Conservation (phyloP, 805 yeast genomes). For the Kodamaea jinghongensis region DNA sequence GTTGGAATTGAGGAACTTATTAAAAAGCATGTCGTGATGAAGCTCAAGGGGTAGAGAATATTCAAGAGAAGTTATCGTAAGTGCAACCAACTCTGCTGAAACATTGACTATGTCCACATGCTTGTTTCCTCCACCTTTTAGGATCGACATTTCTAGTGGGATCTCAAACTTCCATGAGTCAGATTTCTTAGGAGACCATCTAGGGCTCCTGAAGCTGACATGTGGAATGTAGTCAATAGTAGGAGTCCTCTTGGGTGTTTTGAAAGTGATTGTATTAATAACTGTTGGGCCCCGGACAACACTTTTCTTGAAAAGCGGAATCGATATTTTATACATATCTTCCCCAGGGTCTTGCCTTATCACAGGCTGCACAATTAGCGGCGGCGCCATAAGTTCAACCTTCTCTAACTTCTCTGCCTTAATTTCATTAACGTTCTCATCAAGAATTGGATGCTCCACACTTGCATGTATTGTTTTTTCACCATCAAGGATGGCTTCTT, state of each 20-base stretch:
- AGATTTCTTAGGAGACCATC: background rate
- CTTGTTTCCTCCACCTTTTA: conserved; percentile 4
- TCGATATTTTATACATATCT: background rate
- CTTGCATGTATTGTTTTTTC: too few species aligned
- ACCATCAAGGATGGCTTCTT: conserved; percentile 4
- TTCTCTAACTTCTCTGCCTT: too few species aligned
- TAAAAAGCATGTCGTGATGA: conserved; percentile 33
- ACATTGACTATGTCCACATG: conserved; percentile 15
- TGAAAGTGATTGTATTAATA: conserved; percentile 9
- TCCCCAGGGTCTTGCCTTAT: background rate
- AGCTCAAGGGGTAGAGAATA: conserved; percentile 39
- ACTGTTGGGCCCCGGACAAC: conserved; percentile 2
- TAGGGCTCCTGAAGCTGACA: conserved; percentile 1
- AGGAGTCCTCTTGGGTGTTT: conserved; percentile 7
- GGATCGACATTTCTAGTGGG: conserved; percentile 19
- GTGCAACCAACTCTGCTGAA: conserved; percentile 28
- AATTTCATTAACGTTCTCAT: too few species aligned
- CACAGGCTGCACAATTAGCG: too few species aligned
- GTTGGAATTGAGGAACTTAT: conserved; percentile 10
- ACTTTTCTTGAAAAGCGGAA: conserved; percentile 5
- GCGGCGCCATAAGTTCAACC: too few species aligned
- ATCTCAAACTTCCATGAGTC: conserved; percentile 25
- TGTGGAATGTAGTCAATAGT: conserved; percentile 24
- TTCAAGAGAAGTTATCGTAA: conserved; percentile 28
- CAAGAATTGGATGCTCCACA: too few species aligned